Conservation (phyloP, 2,329 filamentous ascomycete species). For the Aspergillaceae sp. region DNA sequence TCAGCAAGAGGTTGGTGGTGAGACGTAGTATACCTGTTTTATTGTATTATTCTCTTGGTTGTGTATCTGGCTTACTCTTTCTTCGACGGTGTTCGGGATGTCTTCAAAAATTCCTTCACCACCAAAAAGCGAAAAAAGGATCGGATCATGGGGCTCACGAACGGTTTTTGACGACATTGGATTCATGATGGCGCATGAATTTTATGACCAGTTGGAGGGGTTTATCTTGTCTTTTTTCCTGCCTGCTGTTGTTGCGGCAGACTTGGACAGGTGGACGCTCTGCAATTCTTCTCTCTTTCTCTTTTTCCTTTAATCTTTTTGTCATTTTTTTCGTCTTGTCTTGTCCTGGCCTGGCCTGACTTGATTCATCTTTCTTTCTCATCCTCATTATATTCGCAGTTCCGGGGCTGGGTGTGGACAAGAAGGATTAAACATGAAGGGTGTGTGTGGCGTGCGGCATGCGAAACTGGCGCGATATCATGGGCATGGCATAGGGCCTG, state of each 20-base stretch:
- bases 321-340: too few species aligned
- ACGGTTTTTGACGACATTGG: slow-evolving; percentile 17
- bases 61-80: background rate
- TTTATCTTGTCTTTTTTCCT: slow-evolving; percentile 2
- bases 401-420: too few species aligned
- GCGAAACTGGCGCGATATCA: too few species aligned
- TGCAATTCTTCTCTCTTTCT: too few species aligned
- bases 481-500: too few species aligned
- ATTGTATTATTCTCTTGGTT: slow-evolving; percentile 4
- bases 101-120: background rate
- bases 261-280: too few species aligned
- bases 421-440: too few species aligned
- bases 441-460: too few species aligned
- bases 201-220: slow-evolving; percentile 17
- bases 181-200: slow-evolving; percentile 22
- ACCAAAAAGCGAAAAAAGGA: background rate
- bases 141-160: slow-evolving; percentile 16
- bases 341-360: background rate
- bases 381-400: too few species aligned
- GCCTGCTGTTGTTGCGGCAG: too few species aligned
- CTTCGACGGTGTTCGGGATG: too few species aligned
- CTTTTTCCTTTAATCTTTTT: too few species aligned
- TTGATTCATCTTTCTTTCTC: slow-evolving; percentile 1
- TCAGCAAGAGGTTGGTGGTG: slow-evolving; percentile 23
- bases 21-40: slow-evolving; percentile 15